Evolutionary conservation across 2,329 filamentous ascomycete genomes (phyloP).

Genomic region (Aspergillus hiratsukae): DNA sequence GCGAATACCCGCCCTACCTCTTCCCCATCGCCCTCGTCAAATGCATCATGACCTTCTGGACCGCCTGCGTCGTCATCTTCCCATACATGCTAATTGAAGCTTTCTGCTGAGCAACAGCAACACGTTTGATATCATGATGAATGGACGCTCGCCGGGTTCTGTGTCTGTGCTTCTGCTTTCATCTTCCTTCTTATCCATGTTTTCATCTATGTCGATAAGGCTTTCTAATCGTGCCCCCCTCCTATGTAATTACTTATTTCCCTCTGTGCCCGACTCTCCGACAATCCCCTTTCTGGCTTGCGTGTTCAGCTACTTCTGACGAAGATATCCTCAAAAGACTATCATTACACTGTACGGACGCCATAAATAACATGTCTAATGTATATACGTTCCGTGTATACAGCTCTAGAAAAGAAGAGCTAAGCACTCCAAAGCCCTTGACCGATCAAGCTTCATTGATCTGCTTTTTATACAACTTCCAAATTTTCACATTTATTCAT

Average conservation of each 20-base stretch:
- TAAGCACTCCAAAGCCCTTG: background rate
- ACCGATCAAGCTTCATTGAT: background rate
- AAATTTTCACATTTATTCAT: slow-evolving; percentile 17
- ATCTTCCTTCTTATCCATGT: background rate
- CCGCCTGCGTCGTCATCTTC: slow-evolving; percentile 74
- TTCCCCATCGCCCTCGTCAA: slow-evolving; percentile 63
- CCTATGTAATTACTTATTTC: background rate
- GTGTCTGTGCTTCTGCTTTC: background rate
- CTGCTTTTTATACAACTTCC: slow-evolving; percentile 15
- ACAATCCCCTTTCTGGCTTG: too few relatives aligned
- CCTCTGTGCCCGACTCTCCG: too few relatives aligned
- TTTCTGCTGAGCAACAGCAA: slow-evolving; percentile 26
- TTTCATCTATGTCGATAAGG: background rate
- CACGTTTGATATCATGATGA: background rate
- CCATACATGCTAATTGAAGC: slow-evolving; percentile 73
- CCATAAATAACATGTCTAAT: background rate
- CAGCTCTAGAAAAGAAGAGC: background rate
- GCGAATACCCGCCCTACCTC: slow-evolving; percentile 49
- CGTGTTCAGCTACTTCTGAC: too few relatives aligned
- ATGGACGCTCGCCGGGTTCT: background rate
- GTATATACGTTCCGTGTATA: background rate
- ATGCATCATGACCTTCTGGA: slow-evolving; percentile 69
- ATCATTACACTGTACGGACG: background rate
- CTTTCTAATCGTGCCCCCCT: background rate
- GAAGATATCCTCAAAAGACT: background rate